Percentiles rank a stretch among this genome's conserved stretches.
phyloP scores from a whole-genome alignment of 1,284 basidiomycete species.

The Boletus sp. region DNA sequence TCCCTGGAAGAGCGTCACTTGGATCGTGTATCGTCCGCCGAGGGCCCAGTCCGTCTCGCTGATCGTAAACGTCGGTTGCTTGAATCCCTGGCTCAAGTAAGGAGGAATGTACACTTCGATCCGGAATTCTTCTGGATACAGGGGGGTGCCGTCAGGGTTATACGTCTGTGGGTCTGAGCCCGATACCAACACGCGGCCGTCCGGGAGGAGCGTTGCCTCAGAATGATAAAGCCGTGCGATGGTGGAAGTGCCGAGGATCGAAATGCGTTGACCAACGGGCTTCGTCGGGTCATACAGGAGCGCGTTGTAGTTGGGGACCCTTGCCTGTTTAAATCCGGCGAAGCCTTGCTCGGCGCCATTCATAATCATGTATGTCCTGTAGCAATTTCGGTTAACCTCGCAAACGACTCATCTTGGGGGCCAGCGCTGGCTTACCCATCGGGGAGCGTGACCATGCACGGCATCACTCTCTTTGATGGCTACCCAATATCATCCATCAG shows the following conservation, averaged over 20 bases:
- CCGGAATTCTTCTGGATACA: conserved; percentile 65
- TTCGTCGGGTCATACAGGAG: conserved; percentile 65
- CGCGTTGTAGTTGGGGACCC: conserved; percentile 59
- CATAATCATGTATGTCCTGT: conserved; percentile 69
- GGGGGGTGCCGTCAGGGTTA: conserved; percentile 12
- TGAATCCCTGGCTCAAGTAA: conserved; percentile 58
- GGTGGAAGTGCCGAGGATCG: conserved; percentile 63
- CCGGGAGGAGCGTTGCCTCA: conserved; percentile 64
- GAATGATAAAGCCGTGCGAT: conserved; percentile 83
- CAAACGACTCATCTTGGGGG: neutral
- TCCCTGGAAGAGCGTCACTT: conserved; percentile 54
- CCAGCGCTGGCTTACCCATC: conserved; percentile 31
- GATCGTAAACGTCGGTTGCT: conserved; percentile 56
- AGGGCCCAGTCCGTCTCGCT: conserved; percentile 58
- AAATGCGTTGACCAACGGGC: conserved; percentile 56
- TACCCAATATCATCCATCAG: conserved; percentile 25
- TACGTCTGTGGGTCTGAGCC: conserved; percentile 64
- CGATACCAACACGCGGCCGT: conserved; percentile 67
- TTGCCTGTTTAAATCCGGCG: conserved; percentile 69
- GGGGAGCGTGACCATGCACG: conserved; percentile 67
- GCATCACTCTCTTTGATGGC: conserved; percentile 74
- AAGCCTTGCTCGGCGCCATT: conserved; percentile 63
- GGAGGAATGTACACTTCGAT: conserved; percentile 75
- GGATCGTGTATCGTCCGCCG: conserved; percentile 47
- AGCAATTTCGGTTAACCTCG: neutral